These are phyloP conservation scores for Macrophomina tecta DNA, from an alignment of 2,329 filamentous ascomycete genomes.

Conservation along the genomic window DNA sequence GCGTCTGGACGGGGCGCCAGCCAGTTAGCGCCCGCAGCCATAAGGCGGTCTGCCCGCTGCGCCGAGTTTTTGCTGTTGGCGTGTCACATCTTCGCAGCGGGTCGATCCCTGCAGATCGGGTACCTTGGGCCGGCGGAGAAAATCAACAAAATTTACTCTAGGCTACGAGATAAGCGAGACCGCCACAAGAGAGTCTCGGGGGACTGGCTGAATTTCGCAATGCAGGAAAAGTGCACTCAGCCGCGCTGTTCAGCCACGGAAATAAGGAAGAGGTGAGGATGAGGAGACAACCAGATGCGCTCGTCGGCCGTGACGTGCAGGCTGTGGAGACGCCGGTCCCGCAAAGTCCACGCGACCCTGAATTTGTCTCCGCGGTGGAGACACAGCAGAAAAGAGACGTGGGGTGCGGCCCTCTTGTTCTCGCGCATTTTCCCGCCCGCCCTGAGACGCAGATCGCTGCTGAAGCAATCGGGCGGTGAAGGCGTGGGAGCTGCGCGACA, in stretches of 20 bases:
- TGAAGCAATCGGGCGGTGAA: not conserved
- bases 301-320: too few relatives aligned
- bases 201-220: too few relatives aligned
- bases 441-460: not conserved
- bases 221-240: too few relatives aligned
- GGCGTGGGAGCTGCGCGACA: not conserved
- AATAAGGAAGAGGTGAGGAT: too few relatives aligned
- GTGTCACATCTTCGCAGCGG: not conserved
- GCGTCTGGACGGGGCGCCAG: not conserved
- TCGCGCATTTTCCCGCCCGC: not conserved
- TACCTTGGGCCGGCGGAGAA: not conserved
- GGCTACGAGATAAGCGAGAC: not conserved
- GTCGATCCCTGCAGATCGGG: constrained; percentile 18
- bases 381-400: not conserved
- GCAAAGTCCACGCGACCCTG: too few relatives aligned
- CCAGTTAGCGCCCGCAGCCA: not conserved
- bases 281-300: too few relatives aligned
- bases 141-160: not conserved
- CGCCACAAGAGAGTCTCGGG: too few relatives aligned
- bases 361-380: too few relatives aligned
- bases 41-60: too few relatives aligned
- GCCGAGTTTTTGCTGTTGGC: too few relatives aligned
- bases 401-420: not conserved
- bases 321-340: too few relatives aligned
- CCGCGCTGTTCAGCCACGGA: too few relatives aligned